A percentile compares a stretch with the other conserved stretches of the same genome.
These are phyloP conservation scores for Colletotrichum sidae DNA, from an alignment of 2,329 filamentous ascomycete genomes.

Conservation along the genomic window DNA sequence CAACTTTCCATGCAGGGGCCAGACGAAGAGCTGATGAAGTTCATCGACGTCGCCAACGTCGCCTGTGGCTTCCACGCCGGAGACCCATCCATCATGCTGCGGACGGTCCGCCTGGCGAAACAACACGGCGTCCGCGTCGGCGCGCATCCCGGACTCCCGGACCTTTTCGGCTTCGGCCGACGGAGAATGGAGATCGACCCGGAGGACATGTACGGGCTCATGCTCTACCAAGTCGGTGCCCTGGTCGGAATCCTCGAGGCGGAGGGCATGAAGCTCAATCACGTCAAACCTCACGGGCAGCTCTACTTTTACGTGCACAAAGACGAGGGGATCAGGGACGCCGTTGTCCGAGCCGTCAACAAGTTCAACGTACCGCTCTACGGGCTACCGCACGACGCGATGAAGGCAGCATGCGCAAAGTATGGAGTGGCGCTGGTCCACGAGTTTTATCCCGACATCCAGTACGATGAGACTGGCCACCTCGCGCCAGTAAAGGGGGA, in stretches of 20 bases:
- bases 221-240: constrained; percentile 73
- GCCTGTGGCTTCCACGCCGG: constrained; percentile 71
- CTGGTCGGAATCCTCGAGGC: constrained; percentile 69
- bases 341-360: constrained; percentile 43
- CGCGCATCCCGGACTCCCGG: constrained; percentile 74
- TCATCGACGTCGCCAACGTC: constrained; percentile 72
- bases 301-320: constrained; percentile 58
- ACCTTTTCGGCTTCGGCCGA: constrained; percentile 73
- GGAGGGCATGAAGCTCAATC: constrained; percentile 66
- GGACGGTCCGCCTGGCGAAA: constrained; percentile 69
- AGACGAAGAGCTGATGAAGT: constrained; percentile 60
- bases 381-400: constrained; percentile 35
- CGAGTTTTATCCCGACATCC: constrained; percentile 1
- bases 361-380: constrained; percentile 46
- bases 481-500: background rate
- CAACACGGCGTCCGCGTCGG: constrained; percentile 66
- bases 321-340: constrained; percentile 42
- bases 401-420: constrained; percentile 35
- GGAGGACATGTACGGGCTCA: constrained; percentile 67
- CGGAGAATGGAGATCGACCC: constrained; percentile 69
- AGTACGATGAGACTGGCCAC: background rate
- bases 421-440: constrained; percentile 30
- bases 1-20: background rate
- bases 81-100: constrained; percentile 73
- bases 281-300: constrained; percentile 66